Base-by-base conservation (phyloP, 1,284 basidiomycete species). In the Apiotrichum gamsii region DNA sequence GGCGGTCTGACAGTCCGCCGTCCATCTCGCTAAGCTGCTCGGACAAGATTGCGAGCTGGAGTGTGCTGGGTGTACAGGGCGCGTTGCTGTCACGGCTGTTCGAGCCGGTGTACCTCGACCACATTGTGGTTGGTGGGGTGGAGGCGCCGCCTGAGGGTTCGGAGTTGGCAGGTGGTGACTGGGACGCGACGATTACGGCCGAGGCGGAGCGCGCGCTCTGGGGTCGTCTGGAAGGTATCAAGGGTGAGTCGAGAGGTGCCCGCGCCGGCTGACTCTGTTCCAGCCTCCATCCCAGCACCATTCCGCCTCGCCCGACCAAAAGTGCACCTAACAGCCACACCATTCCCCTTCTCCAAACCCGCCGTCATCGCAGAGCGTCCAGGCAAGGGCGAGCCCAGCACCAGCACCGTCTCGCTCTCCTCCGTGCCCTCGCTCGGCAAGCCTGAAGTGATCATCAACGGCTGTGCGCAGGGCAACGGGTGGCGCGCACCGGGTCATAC, bases 1-100 rank as follows among this genome's bases (percentile, higher is more conserved):
- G 74, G 11, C 81, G 90, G 44, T 82, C 85, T 0, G 90, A 94
- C 64, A 84, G 87, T 0, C 82, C 82, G 0, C 81, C 83, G 0
- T 87, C 90, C 1, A 69, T 79, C 1, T 88, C 79, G 56, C 86
- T 93, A 81, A 86, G 86, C 0, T 94, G 90, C 69, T 88, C 85
- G 56, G 90, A 95, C 70, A 95, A 95, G 71, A 83, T 95, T 35
- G 87, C 87, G 0, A 70, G 77, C 1, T 95, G 88, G 87, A 80
- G 75, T 52, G 79, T 84, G 0, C 70, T 89, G 2, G 90, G 90
- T 0, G 74, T 91, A n/a, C 89, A 91, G 64, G 90, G 90, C 3
- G 83, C 84, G 0, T 70, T 93, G 36, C 77, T 80, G 2, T 78
- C 81, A 0, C 65, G 61, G 1, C 65, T 85, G 20, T 67, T 88